These are phyloP conservation scores for Meyerozyma carpophila DNA, from an alignment of 1,139 yeast genomes.

Conservation along the genomic window DNA sequence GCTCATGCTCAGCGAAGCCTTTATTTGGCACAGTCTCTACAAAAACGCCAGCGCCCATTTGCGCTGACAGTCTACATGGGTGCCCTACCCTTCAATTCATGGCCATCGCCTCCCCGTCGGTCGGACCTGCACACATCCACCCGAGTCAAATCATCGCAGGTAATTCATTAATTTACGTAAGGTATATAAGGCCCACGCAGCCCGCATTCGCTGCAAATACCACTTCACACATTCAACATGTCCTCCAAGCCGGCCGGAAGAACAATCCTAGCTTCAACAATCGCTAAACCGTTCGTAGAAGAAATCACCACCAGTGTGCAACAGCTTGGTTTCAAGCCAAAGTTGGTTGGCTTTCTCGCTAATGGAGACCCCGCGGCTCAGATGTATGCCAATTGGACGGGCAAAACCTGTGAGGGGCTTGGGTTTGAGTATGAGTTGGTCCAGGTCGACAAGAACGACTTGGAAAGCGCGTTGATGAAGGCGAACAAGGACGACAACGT, in stretches of 20 bases:
- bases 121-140: not conserved
- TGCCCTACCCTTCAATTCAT: not conserved
- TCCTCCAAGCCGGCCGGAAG: slow-evolving; percentile 52
- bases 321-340: slow-evolving; percentile 52
- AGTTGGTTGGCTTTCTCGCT: slow-evolving; percentile 85
- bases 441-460: slow-evolving; percentile 68
- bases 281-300: slow-evolving; percentile 74
- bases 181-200: not conserved
- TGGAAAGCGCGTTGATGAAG: slow-evolving; percentile 75
- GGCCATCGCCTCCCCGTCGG: too few relatives aligned
- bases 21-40: slow-evolving; percentile 90
- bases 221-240: slow-evolving; percentile 2
- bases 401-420: slow-evolving; percentile 76
- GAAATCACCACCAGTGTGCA: slow-evolving; percentile 63
- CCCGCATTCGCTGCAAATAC: not conserved
- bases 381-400: slow-evolving; percentile 95
- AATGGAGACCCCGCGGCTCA: slow-evolving; percentile 92
- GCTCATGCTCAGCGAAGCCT: slow-evolving; percentile 88
- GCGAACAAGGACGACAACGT: slow-evolving; percentile 77
- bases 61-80: not conserved
- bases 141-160: slow-evolving; percentile 2
- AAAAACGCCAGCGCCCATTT: slow-evolving; percentile 85
- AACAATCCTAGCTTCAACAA: slow-evolving; percentile 81
- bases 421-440: slow-evolving; percentile 84
- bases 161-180: not conserved